These are phyloP conservation scores for Neurospora sp. DNA, from an alignment of 495 filamentous ascomycete genomes.

Conservation along the genomic window DNA sequence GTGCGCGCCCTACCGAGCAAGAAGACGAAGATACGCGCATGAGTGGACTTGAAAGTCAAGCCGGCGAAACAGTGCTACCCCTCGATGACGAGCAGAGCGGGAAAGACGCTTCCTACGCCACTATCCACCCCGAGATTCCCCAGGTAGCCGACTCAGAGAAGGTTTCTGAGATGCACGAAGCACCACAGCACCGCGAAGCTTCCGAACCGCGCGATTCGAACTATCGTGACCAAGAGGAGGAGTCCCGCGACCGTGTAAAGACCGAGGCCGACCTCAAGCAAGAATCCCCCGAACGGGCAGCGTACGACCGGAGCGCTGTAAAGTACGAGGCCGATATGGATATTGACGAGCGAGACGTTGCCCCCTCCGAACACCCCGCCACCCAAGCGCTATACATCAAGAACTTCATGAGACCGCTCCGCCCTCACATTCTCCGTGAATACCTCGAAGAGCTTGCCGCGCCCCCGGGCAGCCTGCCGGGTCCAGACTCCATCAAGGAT, in stretches of 20 bases:
- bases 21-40: constrained; percentile 5
- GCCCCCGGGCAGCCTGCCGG: constrained; percentile 37
- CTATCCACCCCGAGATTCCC: constrained; percentile 1
- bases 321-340: constrained; percentile 2
- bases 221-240: neutral
- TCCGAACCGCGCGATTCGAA: neutral
- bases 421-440: constrained; percentile 47
- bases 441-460: constrained; percentile 62
- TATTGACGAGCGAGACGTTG: constrained; percentile 33
- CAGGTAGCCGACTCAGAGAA: neutral
- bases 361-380: constrained; percentile 68
- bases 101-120: constrained; percentile 5
- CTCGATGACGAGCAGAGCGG: constrained; percentile 1
- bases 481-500: constrained; percentile 45
- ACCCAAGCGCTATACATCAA: constrained; percentile 85
- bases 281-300: constrained; percentile 19
- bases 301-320: constrained; percentile 3
- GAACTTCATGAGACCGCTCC: constrained; percentile 81
- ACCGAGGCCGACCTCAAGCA: neutral
- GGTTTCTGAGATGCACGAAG: neutral
- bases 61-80: neutral
- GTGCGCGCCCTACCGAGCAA: constrained; percentile 24
- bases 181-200: neutral
- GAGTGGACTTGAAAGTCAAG: neutral
- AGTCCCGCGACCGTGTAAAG: neutral